Evolutionary conservation across 805 yeast species (phyloP).

Genomic region (Candida methanosorbosa): DNA sequence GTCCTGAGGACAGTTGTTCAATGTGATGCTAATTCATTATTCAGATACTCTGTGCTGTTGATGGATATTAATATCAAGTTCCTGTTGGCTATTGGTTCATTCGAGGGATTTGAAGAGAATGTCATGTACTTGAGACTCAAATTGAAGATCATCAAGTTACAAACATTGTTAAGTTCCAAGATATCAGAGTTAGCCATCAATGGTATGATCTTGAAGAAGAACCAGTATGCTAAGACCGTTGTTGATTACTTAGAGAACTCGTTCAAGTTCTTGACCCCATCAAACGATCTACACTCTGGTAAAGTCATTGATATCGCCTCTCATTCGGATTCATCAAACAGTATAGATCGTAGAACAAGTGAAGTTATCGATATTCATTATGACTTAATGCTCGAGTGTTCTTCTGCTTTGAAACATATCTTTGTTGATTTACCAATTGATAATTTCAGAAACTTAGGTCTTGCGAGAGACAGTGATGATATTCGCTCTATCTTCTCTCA

Average conservation of each 20-base stretch:
- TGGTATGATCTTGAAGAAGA: slow-evolving; percentile 21
- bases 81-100: slow-evolving; percentile 12
- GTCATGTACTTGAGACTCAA: slow-evolving; percentile 19
- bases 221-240: slow-evolving; percentile 23
- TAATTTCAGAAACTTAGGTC: slow-evolving; percentile 40
- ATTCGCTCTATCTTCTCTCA: slow-evolving; percentile 41
- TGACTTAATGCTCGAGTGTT: slow-evolving; percentile 37
- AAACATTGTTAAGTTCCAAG: slow-evolving; percentile 17
- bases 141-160: slow-evolving; percentile 22
- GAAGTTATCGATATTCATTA: slow-evolving; percentile 20
- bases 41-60: slow-evolving; percentile 16
- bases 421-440: slow-evolving; percentile 52
- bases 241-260: slow-evolving; percentile 26
- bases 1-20: slow-evolving; percentile 20
- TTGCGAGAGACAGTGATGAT: slow-evolving; percentile 11
- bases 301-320: slow-evolving; percentile 16
- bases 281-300: slow-evolving; percentile 12
- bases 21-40: slow-evolving; percentile 16
- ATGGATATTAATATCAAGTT: slow-evolving; percentile 18
- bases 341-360: slow-evolving; percentile 9
- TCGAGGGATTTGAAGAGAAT: slow-evolving; percentile 6
- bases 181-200: slow-evolving; percentile 20
- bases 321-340: slow-evolving; percentile 3
- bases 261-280: slow-evolving; percentile 10
- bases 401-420: slow-evolving; percentile 46